These are phyloP conservation scores for Polyporus tsugae DNA, from an alignment of 1,284 basidiomycete species.

Conservation along the genomic window DNA sequence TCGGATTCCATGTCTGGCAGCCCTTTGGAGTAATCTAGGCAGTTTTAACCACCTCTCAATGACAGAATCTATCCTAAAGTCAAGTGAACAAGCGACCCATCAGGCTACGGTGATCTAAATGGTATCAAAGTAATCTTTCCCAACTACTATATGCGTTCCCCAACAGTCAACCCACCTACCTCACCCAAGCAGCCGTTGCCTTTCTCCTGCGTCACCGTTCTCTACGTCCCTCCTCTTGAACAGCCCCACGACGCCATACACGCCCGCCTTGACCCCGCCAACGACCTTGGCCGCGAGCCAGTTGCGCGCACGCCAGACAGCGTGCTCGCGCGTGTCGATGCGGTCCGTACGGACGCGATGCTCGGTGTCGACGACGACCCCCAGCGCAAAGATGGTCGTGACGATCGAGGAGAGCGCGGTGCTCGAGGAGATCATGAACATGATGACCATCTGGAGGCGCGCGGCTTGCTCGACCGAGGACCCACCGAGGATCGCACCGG, in stretches of 20 bases:
- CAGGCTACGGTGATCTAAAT: neutral
- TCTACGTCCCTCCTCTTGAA: conserved; percentile 20
- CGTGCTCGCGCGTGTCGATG: conserved; percentile 60
- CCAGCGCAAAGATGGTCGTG: conserved; percentile 66
- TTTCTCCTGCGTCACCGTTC: conserved; percentile 24
- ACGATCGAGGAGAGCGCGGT: conserved; percentile 75
- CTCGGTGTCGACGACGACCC: conserved; percentile 69
- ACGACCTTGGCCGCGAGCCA: conserved; percentile 31
- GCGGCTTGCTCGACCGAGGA: conserved; percentile 86
- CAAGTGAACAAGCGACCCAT: neutral
- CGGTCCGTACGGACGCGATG: conserved; percentile 78
- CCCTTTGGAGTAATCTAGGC: neutral
- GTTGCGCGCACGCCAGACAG: conserved; percentile 51
- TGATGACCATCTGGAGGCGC: conserved; percentile 88
- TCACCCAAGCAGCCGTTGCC: conserved; percentile 36
- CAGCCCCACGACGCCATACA: conserved; percentile 15
- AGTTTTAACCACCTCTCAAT: neutral
- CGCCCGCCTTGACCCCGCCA: conserved; percentile 23
- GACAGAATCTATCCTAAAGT: neutral
- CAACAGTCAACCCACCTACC: neutral
- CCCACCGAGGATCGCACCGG: conserved; percentile 87
- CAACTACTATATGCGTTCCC: neutral
- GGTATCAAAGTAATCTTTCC: neutral
- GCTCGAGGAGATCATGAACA: conserved; percentile 88
- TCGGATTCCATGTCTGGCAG: no score